phyloP scores from a whole-genome alignment of 768 basidiomycete species.

The Hygrophorus pudorinus region DNA sequence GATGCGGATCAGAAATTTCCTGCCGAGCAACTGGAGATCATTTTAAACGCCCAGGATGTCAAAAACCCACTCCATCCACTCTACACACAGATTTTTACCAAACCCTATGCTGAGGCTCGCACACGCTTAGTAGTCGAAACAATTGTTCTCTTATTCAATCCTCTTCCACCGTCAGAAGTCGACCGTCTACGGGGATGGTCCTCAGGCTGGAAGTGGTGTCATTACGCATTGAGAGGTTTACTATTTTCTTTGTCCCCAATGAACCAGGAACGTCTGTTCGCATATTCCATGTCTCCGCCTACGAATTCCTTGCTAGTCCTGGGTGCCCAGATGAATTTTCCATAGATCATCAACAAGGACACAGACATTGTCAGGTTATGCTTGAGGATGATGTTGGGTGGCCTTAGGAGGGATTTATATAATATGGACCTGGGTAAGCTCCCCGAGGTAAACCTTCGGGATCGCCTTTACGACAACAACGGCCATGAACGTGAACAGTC shows the following conservation, averaged over 20 bases:
- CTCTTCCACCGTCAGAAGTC: not conserved
- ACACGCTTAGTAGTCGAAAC: not conserved
- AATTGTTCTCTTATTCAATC: conserved; percentile 2
- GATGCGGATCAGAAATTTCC: conserved; percentile 8
- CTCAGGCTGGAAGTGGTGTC: not conserved
- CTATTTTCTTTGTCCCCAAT: conserved; percentile 7
- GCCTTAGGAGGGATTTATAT: too few species aligned
- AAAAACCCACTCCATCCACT: conserved; percentile 1
- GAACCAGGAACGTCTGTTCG: conserved; percentile 13
- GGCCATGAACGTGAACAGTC: not conserved
- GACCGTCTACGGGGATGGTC: conserved; percentile 2
- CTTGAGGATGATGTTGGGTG: not conserved
- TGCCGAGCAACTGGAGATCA: conserved; percentile 5
- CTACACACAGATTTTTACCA: conserved; percentile 3
- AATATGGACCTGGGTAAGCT: too few species aligned
- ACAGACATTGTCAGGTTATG: not conserved
- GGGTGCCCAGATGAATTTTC: conserved; percentile 19
- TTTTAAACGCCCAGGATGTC: conserved; percentile 5
- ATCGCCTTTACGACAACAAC: conserved; percentile 4
- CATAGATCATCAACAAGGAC: conserved; percentile 14
- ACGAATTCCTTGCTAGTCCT: conserved; percentile 22
- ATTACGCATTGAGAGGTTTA: conserved; percentile 3
- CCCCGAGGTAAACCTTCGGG: not conserved
- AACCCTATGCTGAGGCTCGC: not conserved
- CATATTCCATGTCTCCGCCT: conserved; percentile 23